Evolutionary conservation across 257 asterid species (phyloP), one percentile per base, ranked within the genome.

Genomic region (Lithospermum erythrorhizon): DNA sequence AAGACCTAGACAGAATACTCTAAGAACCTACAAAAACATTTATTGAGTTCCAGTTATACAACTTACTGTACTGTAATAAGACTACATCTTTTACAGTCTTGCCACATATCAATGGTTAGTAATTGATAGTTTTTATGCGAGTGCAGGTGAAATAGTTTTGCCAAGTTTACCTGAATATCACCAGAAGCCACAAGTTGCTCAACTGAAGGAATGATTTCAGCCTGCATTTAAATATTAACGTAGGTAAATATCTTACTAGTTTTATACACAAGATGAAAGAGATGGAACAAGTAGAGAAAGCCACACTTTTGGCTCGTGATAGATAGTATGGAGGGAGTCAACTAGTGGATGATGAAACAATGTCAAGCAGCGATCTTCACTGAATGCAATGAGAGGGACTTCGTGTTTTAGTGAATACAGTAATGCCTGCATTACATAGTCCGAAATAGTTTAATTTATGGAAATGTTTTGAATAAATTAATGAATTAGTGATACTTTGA

Each of bases 251-350:
- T 58, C 66, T 57, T 70, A 56, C 52, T 54, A 72, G 64, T 41
- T 65, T 59, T 53, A 27, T 57, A 68, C 61, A 25, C 61, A 41
- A 41, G 66, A 52, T 53, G 21, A 70, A 23, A 61, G 29, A 37
- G 57, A 21, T 59, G 61, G 63, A 57, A 56, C 54, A 16, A 57
- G 21, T 21, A 37, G 63, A 32, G 58, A 69, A 62, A 57, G 52
- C 22, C 71, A 66, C 66, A 93, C 98, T 94, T 89, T 86, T 70
- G 98, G 98, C 74, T 93, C 98, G 35, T 82, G 83, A 83, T 89
- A 89, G 62, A 80, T 67, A 6, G 98, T 93, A 71, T 93, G 98
- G 67, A 93, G 93, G 9, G 87, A 73, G 66, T 89, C 86, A 70
- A 93, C 96, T 13, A 81, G 84, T 70, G 94, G 95, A 75, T 93